These are phyloP conservation scores for Capsicum chinense DNA, from an alignment of 257 asterid genomes.

Conservation along the genomic window DNA sequence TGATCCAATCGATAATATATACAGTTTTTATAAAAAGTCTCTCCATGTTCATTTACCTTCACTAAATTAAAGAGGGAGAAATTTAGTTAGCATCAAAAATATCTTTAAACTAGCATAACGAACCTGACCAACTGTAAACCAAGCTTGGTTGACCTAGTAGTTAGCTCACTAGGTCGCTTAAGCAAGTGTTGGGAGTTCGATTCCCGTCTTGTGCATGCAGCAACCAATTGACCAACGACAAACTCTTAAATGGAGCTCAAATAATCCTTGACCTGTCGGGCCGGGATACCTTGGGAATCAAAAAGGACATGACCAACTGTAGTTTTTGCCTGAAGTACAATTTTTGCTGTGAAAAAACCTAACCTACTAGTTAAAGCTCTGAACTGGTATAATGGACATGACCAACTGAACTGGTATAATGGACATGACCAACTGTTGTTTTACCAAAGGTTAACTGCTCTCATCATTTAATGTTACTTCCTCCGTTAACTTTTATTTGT, in stretches of 20 bases:
- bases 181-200: too few species aligned
- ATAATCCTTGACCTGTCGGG: too few species aligned
- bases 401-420: too few species aligned
- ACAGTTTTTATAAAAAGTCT: not conserved
- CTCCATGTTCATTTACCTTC: not conserved
- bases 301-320: not conserved
- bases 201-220: too few species aligned
- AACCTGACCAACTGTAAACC: not conserved
- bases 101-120: not conserved
- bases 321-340: slow-evolving; percentile 12
- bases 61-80: not conserved
- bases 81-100: not conserved
- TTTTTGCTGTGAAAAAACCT: not conserved
- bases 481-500: too few species aligned
- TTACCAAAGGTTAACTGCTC: not conserved
- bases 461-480: not conserved
- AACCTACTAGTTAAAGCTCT: not conserved
- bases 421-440: too few species aligned
- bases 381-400: too few species aligned
- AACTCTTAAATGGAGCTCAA: too few species aligned
- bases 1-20: not conserved
- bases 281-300: too few species aligned
- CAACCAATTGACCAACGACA: too few species aligned
- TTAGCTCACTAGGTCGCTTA: too few species aligned
- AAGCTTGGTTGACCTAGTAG: too few species aligned